These are phyloP conservation scores for Yamadazyma kanchanaburiensis DNA, from an alignment of 1,139 yeast genomes.

Conservation along the genomic window DNA sequence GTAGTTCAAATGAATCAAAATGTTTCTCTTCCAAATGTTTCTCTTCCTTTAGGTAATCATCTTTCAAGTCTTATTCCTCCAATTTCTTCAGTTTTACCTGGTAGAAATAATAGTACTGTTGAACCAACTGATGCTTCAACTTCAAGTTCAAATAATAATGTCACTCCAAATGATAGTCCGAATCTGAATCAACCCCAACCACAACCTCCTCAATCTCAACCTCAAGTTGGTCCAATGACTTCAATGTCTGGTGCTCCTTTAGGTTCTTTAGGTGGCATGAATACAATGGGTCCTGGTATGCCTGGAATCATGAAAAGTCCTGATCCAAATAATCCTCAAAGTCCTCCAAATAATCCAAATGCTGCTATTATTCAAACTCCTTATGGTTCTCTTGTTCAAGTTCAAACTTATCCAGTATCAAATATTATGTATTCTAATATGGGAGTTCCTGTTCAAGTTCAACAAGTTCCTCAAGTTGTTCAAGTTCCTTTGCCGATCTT, in stretches of 20 bases:
- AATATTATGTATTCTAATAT: constrained; percentile 14
- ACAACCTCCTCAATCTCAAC: neutral
- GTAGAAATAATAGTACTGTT: neutral
- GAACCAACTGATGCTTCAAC: too few relatives aligned
- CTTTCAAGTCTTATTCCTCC: constrained; percentile 6
- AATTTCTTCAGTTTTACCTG: constrained; percentile 5
- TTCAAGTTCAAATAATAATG: neutral
- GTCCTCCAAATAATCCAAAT: constrained; percentile 3
- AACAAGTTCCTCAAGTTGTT: constrained; percentile 16
- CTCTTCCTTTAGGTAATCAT: constrained; percentile 1
- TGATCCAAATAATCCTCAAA: neutral
- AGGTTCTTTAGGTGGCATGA: neutral
- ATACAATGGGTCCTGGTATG: neutral
- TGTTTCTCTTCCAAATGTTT: neutral
- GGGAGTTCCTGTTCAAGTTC: constrained; percentile 17
- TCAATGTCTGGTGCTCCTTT: neutral
- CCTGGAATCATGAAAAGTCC: constrained; percentile 1
- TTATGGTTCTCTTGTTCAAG: constrained; percentile 34
- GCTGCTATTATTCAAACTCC: constrained; percentile 24
- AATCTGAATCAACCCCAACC: too few relatives aligned
- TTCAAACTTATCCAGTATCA: constrained; percentile 24
- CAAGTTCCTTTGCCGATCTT: constrained; percentile 14
- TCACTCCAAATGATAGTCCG: too few relatives aligned
- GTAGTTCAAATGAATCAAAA: neutral
- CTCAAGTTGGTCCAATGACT: neutral